phyloP scores from a whole-genome alignment of 352 stramenopile species.

The Pilasporangium apinafurcum region DNA sequence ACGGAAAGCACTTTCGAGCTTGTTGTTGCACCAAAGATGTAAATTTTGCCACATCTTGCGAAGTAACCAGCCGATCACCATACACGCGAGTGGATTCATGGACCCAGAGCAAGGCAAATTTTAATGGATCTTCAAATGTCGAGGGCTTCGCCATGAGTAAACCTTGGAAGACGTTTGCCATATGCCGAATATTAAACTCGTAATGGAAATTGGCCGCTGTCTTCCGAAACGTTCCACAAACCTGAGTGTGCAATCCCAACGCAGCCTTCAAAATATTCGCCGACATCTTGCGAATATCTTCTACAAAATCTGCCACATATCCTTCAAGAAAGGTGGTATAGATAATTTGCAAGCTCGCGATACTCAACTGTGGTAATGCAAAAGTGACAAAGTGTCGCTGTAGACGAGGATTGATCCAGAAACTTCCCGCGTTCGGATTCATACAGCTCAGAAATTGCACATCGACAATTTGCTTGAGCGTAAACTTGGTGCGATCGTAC shows the following conservation, averaged over 20 bases:
- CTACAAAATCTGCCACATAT: conserved; percentile 91
- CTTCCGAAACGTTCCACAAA: conserved; percentile 84
- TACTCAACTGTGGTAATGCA: conserved; percentile 83
- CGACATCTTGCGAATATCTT: conserved; percentile 88
- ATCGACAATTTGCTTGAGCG: conserved; percentile 89
- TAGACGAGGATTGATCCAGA: conserved; percentile 90
- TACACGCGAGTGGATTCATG: conserved; percentile 96
- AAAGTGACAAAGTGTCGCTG: conserved; percentile 96
- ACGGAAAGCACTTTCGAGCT: conserved; percentile 90
- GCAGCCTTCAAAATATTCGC: conserved; percentile 82
- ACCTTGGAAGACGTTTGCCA: conserved; percentile 94
- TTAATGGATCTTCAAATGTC: conserved; percentile 81
- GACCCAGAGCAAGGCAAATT: conserved; percentile 93
- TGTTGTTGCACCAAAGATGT: conserved; percentile 86
- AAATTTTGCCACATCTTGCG: conserved; percentile 81
- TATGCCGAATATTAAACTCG: conserved; percentile 95
- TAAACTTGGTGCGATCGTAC: conserved; percentile 93
- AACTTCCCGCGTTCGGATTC: conserved; percentile 93
- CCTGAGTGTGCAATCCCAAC: conserved; percentile 85
- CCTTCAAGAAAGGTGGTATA: conserved; percentile 94
- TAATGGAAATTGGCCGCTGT: conserved; percentile 96
- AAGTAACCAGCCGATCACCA: conserved; percentile 88
- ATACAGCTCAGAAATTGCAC: conserved; percentile 95
- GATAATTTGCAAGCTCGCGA: conserved; percentile 88
- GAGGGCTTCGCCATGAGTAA: conserved; percentile 86